Evolutionary conservation across 768 basidiomycete genomes (phyloP), one percentile per base, ranked within the genome.

Genomic region (Auricularia sp.): DNA sequence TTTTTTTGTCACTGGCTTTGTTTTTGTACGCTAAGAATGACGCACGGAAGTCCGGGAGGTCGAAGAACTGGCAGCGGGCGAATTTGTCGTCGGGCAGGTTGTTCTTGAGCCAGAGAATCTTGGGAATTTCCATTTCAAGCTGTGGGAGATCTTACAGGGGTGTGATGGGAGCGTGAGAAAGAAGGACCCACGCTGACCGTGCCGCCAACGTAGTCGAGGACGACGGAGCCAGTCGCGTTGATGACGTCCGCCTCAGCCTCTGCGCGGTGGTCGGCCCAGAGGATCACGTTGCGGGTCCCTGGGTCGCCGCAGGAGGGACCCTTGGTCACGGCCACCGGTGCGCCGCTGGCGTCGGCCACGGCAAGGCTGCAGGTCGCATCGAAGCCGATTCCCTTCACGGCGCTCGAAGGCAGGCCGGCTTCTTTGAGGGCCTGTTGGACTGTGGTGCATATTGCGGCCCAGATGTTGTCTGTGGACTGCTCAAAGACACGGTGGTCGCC

Each of bases 81-180:
- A 99, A 98, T 18, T 79, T 80, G 11, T 82, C 77, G 0, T 84
- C 72, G 2, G 82, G 72, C 94, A 98, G 95, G 77, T 90, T 81
- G 66, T 85, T 87, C 75, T 95, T 98, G 54, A 98, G 82, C 97
- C 97, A 98, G 35, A 98, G 85, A 36, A 95, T 89, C 75, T 98
- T 98, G 0, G 96, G 96, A 54, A 98, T 85, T 76, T 98, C 96
- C 97, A 98, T 98, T 76, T 98, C 95, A 54, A 98, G 83, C 92
- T 97, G 67, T 39, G 13, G 65, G 36, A 63, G 61, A 34, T 47
- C 56, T 35, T 42, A 33, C 62, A 18, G 63, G 70, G 54, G 67
- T 62, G n/a, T 65, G 29, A 62, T 36, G 51, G 8, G 54, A 10
- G 61, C n/a, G 21, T 54, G 11, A 62, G 61, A 44, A 4, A 42